These are phyloP conservation scores for Candida succiphila DNA, from an alignment of 805 yeast genomes.

Conservation along the genomic window DNA sequence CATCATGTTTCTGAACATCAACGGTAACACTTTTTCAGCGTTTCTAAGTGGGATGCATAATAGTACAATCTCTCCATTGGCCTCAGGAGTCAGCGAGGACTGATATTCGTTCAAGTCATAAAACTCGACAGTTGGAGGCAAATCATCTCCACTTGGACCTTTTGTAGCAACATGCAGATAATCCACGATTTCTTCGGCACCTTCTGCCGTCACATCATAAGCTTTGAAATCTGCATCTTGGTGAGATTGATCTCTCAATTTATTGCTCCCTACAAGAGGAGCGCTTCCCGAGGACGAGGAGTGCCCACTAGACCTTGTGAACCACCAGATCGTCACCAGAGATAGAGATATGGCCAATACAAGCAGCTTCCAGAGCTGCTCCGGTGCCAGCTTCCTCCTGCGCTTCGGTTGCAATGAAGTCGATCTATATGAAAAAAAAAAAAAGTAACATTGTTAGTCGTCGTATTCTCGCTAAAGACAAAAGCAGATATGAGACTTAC, in stretches of 20 bases:
- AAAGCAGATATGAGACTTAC: too few relatives aligned
- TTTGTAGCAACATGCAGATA: slow-evolving; percentile 4
- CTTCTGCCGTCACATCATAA: not conserved
- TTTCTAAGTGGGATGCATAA: slow-evolving; percentile 70
- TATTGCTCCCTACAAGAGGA: too few relatives aligned
- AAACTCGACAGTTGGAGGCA: slow-evolving; percentile 30
- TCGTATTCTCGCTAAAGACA: too few relatives aligned
- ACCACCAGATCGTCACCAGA: too few relatives aligned
- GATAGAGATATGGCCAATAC: too few relatives aligned
- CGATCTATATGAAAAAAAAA: too few relatives aligned
- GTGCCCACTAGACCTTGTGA: too few relatives aligned
- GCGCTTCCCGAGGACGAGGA: too few relatives aligned
- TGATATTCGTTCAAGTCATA: slow-evolving; percentile 52
- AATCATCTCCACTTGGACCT: slow-evolving; percentile 4
- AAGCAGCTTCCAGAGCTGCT: too few relatives aligned
- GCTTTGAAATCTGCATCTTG: not conserved
- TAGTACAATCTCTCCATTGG: slow-evolving; percentile 51
- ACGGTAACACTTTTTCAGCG: slow-evolving; percentile 66
- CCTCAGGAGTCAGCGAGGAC: slow-evolving; percentile 42
- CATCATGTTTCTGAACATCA: slow-evolving; percentile 81
- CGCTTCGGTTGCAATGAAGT: too few relatives aligned
- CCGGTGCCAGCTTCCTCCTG: too few relatives aligned
- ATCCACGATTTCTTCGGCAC: not conserved
- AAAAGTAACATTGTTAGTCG: too few relatives aligned
- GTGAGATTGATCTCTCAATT: not conserved